Percentiles rank a stretch among this genome's conserved stretches.
Conservation (phyloP, 1,284 basidiomycete species). For the Heterobasidion irregulare region DNA sequence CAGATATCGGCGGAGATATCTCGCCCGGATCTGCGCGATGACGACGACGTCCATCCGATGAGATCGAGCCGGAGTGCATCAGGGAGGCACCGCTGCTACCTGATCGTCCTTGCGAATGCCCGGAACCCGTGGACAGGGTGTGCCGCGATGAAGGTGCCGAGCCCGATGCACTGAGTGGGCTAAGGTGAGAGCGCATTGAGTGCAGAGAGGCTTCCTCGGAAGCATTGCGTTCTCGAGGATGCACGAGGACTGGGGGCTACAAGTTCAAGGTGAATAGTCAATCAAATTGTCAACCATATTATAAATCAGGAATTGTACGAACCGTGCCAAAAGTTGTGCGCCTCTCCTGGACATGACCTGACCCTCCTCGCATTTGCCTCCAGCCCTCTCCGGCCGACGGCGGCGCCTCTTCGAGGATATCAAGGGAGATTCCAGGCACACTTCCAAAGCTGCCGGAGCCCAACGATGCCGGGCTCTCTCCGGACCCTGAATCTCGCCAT, state of each 20-base stretch:
- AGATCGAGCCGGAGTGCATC: slow-evolving; percentile 38
- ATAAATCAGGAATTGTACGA: slow-evolving; percentile 18
- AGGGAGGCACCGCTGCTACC: slow-evolving; percentile 35
- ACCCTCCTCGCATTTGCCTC: slow-evolving; percentile 30
- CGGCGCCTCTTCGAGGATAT: slow-evolving; percentile 57
- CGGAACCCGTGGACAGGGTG: slow-evolving; percentile 24
- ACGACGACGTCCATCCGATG: slow-evolving; percentile 35
- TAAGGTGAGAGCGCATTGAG: slow-evolving; percentile 47
- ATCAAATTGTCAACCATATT: not conserved
- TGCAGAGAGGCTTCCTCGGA: slow-evolving; percentile 57
- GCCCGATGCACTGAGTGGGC: slow-evolving; percentile 36
- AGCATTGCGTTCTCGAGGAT: slow-evolving; percentile 25
- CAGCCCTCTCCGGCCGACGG: slow-evolving; percentile 48
- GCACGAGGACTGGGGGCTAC: slow-evolving; percentile 30
- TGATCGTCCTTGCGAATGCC: slow-evolving; percentile 27
- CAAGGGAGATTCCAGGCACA: slow-evolving; percentile 33
- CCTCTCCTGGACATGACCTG: slow-evolving; percentile 23
- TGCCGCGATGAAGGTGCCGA: slow-evolving; percentile 40
- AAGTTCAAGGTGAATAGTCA: slow-evolving; percentile 1
- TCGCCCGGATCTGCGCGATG: slow-evolving; percentile 15
- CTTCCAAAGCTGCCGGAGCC: slow-evolving; percentile 11
- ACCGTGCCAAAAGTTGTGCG: slow-evolving; percentile 55
- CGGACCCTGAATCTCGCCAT: slow-evolving; percentile 33
- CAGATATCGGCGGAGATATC: slow-evolving; percentile 24
- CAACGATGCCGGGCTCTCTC: slow-evolving; percentile 15